Evolutionary conservation across 352 stramenopile species (phyloP).

Genomic region (Bremia lactucae): DNA sequence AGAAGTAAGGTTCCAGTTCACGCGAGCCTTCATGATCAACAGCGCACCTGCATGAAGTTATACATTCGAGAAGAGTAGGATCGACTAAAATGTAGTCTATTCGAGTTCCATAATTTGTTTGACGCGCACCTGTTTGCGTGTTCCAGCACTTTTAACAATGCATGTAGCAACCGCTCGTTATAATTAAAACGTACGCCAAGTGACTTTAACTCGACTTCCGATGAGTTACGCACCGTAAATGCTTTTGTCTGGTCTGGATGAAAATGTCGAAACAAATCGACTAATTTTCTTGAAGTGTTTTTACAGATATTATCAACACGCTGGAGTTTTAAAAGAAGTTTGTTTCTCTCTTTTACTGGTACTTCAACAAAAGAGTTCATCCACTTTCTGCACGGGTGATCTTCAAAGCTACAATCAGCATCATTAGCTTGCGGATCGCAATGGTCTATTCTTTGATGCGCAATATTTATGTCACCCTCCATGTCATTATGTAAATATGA

Average conservation of each 20-base stretch:
- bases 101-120: constrained; percentile 86
- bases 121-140: constrained; percentile 65
- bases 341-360: constrained; percentile 4
- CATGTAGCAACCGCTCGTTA: neutral
- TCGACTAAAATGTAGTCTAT: constrained; percentile 88
- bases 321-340: neutral
- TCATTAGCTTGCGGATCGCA: constrained; percentile 34
- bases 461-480: constrained; percentile 80
- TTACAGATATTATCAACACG: neutral
- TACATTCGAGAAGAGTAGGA: constrained; percentile 29
- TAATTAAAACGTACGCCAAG: neutral
- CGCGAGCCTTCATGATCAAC: neutral
- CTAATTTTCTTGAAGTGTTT: constrained; percentile 17
- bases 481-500: neutral
- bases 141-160: constrained; percentile 64
- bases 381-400: constrained; percentile 62
- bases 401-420: constrained; percentile 31
- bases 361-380: constrained; percentile 39
- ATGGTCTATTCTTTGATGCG: constrained; percentile 70
- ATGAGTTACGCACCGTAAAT: constrained; percentile 50
- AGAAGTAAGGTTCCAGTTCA: neutral
- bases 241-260: constrained; percentile 59
- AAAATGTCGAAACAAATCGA: constrained; percentile 77
- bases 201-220: neutral
- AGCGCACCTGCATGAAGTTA: constrained; percentile 47